Conservation (phyloP, 2,329 filamentous ascomycete genomes). For the Aspergillus pseudoglaucus region DNA sequence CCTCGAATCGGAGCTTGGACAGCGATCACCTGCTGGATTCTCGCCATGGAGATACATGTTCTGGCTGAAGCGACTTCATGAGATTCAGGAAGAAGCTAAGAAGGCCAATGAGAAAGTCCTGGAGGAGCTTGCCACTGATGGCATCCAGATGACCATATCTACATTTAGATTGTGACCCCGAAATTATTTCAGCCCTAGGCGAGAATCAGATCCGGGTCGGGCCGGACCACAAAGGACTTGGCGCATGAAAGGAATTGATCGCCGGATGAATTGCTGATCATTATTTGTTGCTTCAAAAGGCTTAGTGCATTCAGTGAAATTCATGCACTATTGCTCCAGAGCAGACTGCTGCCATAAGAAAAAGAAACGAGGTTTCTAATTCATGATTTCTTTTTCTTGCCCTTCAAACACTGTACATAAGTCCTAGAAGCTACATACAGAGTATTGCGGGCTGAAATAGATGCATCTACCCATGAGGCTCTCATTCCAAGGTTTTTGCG, state of each 20-base stretch:
- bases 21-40: conserved; percentile 16
- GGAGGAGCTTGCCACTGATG: conserved; percentile 13
- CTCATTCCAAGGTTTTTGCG: neutral
- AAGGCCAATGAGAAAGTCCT: conserved; percentile 12
- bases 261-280: neutral
- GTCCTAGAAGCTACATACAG: neutral
- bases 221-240: neutral
- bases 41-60: conserved; percentile 20
- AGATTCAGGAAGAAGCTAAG: conserved; percentile 15
- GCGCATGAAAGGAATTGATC: neutral
- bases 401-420: neutral
- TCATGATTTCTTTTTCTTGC: neutral
- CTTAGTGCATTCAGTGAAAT: neutral
- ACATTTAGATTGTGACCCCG: neutral
- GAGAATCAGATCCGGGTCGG: neutral
- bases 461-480: neutral
- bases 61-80: conserved; percentile 21
- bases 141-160: conserved; percentile 7
- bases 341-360: neutral
- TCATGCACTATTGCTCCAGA: neutral
- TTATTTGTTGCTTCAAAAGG: neutral
- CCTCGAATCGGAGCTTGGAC: conserved; percentile 16
- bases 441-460: neutral
- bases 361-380: neutral
- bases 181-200: neutral